Evolutionary conservation across 2,329 filamentous ascomycete genomes (phyloP), one percentile per base, ranked within the genome.

Genomic region (Claviceps pazoutovae): DNA sequence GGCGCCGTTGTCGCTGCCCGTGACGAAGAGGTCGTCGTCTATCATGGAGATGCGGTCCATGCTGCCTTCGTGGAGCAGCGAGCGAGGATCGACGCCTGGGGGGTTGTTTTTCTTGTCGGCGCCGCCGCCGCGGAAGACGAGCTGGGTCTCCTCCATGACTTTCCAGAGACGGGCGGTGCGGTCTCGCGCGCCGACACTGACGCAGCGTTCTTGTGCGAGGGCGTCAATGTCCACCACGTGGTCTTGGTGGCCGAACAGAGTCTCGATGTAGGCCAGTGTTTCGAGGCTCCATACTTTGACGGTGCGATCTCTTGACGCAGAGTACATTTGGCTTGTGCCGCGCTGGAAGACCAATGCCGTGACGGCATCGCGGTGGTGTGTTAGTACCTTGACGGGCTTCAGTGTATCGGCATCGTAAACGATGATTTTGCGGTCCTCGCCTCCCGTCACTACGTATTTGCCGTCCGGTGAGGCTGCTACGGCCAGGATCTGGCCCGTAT

Each of bases 211-310:
- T 59, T 89, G 82, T 2, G 84, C 83, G 56, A 95, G 76, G 21
- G 88, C 84, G 56, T 87, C 86, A 51, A 98, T 80, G 62, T 89
- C 87, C 39, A 91, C 76, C 5, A 97, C 86, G 57, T 87, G 78
- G 64, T 97, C 91, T 64, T 96, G 91, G 69, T 98, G 93, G 45
- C 93, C 93, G 63, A 96, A 97, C 0, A 98, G 75, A 0, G 91
- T 97, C 68, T 98, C 93, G 34, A 96, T 80, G 62, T 97, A 98
- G 46, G 91, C 88, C 55, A 95, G 76, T 65, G 94, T 89, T 59
- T 95, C 86, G 44, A 96, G 73, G 58, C 85, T 91, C 88, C 91
- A 98, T 36, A 94, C 85, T 68, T 97, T 97, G 64, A 98, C 84
- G 2, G 91, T 95, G 43, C 93, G 81, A 68, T 98, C 93, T 61